Evolutionary conservation across 371 early-diverging fungal genomes (phyloP).

Genomic region (Lichtheimia corymbifera): DNA sequence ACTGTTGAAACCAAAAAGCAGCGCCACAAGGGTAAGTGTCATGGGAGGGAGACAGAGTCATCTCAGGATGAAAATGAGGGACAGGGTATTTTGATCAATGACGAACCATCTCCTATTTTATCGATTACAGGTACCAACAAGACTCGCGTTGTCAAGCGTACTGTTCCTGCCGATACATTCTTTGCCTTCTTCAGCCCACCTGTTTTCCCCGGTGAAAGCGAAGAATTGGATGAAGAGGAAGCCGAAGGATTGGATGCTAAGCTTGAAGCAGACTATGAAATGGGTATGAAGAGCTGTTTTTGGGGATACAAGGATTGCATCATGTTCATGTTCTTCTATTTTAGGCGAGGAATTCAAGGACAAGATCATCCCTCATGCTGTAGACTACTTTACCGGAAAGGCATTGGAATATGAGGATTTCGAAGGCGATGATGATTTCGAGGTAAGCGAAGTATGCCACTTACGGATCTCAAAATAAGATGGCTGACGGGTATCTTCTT

Average conservation of each 20-base stretch:
- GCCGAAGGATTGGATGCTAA: conserved; percentile 78
- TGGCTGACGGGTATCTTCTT: conserved; percentile 35
- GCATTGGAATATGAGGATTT: conserved; percentile 83
- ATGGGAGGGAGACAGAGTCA: no score
- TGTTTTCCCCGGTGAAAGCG: conserved; percentile 72
- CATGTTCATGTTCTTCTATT: neutral
- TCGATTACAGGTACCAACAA: conserved; percentile 78
- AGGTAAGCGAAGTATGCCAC: conserved; percentile 65
- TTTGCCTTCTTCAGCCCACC: conserved; percentile 94
- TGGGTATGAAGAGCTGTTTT: conserved; percentile 3
- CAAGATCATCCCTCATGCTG: conserved; percentile 90
- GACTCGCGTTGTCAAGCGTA: conserved; percentile 95
- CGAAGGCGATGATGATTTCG: conserved; percentile 71
- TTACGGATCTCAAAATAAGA: conserved; percentile 51
- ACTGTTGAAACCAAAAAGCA: conserved; percentile 96
- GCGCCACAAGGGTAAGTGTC: conserved; percentile 82
- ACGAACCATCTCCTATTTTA: no score
- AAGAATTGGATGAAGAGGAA: conserved; percentile 74
- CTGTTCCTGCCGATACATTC: conserved; percentile 92
- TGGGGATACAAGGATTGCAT: neutral
- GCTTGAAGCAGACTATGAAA: conserved; percentile 91
- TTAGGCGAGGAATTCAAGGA: conserved; percentile 89
- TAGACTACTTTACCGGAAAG: conserved; percentile 98
- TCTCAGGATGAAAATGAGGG: no score
- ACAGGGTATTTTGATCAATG: no score